Evolutionary conservation across 164 flowering plant species (phyloP), one percentile per base, ranked within the genome.

Genomic region (Stephania yunnanensis): DNA sequence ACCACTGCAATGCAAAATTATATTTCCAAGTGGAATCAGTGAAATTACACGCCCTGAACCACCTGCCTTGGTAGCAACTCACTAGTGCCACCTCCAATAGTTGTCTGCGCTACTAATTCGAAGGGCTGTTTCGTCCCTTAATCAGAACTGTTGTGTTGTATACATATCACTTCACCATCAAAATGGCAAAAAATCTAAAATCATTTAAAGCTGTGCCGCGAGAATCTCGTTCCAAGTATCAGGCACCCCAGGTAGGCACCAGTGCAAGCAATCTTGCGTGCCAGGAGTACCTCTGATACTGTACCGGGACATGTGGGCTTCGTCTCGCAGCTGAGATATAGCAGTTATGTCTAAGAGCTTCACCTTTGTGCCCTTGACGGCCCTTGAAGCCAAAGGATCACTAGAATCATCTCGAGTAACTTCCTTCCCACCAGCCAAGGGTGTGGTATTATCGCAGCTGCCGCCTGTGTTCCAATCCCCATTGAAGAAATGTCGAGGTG

Each of bases 401-500:
- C 81, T 76, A 6, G 93, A 89, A 67, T 87, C 88, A n/a, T 91
- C 90, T 68, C 83, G 85, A 9, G 75, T 30, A 50, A 89, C 84
- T 79, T 89, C 93, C 77, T 82, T 88, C 17, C 89, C 91, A 6
- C 81, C 80, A 7, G 89, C 82, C 80, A 87, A 76, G 1, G 92
- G 94, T 13, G 78, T 83, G 4, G 89, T 88, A 72, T 89, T 92
- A 81, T 92, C 90, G 71, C 97, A 92, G 76, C 88, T 91, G 45
- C 97, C 97, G 68, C 97, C 97, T 1, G 92, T 86, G 80, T 92
- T 91, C 97, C 97, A 92, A 71, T 92, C 97, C 64, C 97, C 97
- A 72, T 88, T 80, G n/a, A 88, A 83, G 78, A 91, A 92, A 86
- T 92, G 97, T 80, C 97, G 80, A 0, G 97, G 97, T 7, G 97